Conservation (phyloP, 371 early-diverging fungal species). For the Apophysomyces elegans region DNA sequence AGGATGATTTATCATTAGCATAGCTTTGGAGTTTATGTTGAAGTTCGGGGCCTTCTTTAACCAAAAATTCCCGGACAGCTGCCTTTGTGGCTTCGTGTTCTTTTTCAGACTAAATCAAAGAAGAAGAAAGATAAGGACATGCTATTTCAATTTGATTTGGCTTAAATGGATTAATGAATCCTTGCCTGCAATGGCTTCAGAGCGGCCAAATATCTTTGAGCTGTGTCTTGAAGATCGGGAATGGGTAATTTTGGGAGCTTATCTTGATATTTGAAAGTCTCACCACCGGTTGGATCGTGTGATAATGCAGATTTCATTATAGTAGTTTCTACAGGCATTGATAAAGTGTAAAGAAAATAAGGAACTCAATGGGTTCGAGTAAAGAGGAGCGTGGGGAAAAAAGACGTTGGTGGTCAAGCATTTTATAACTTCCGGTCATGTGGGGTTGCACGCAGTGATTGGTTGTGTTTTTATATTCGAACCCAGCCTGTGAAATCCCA, state of each 20-base stretch:
- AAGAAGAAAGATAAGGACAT: too few relatives aligned
- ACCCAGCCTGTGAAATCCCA: neutral
- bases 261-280: conserved; percentile 58
- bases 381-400: conserved; percentile 14
- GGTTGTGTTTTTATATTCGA: neutral
- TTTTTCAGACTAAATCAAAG: conserved; percentile 34
- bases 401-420: conserved; percentile 4
- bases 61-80: conserved; percentile 72
- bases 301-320: conserved; percentile 1
- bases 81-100: conserved; percentile 68
- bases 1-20: conserved; percentile 60
- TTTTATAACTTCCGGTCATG: conserved; percentile 8
- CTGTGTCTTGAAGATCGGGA: conserved; percentile 84
- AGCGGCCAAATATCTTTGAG: conserved; percentile 71
- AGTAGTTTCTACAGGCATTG: neutral
- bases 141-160: too few relatives aligned
- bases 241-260: conserved; percentile 84
- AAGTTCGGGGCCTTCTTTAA: conserved; percentile 74
- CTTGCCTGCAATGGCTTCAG: conserved; percentile 78
- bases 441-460: conserved; percentile 9
- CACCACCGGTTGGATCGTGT: conserved; percentile 19
- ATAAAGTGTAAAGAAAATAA: conserved; percentile 5
- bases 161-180: neutral
- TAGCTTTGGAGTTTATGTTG: conserved; percentile 77
- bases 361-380: neutral